These are phyloP conservation scores for Leccinum subatratum DNA, from an alignment of 1,284 basidiomycete species.

Conservation along the genomic window DNA sequence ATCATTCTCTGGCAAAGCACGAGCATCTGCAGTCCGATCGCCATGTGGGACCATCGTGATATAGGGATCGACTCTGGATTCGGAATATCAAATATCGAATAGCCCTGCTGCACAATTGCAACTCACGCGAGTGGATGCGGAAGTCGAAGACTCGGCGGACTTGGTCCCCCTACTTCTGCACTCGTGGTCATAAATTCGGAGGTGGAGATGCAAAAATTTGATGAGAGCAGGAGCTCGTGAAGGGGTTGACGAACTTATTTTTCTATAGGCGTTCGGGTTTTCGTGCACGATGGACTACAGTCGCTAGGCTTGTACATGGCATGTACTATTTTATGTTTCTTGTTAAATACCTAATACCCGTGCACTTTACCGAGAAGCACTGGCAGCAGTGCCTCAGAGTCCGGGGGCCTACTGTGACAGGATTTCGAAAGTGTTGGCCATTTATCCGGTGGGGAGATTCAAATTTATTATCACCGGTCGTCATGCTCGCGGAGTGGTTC, in stretches of 20 bases:
- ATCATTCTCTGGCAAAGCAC: neutral
- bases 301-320: neutral
- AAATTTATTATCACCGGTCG: neutral
- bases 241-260: neutral
- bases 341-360: neutral
- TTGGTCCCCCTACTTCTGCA: neutral
- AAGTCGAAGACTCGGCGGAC: neutral
- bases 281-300: neutral
- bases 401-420: neutral
- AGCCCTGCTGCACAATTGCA: neutral
- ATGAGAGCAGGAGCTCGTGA: neutral
- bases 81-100: neutral
- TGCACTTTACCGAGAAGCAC: neutral
- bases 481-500: neutral
- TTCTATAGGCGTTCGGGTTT: neutral
- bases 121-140: neutral
- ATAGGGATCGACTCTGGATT: neutral
- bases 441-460: neutral
- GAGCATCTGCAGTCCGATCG: neutral
- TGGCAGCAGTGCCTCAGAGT: neutral
- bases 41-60: neutral
- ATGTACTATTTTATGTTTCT: too few species aligned
- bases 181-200: neutral
- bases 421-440: neutral
- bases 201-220: neutral